Conservation (phyloP, 305 asterid genomes). For the Rubia tinctorum region DNA sequence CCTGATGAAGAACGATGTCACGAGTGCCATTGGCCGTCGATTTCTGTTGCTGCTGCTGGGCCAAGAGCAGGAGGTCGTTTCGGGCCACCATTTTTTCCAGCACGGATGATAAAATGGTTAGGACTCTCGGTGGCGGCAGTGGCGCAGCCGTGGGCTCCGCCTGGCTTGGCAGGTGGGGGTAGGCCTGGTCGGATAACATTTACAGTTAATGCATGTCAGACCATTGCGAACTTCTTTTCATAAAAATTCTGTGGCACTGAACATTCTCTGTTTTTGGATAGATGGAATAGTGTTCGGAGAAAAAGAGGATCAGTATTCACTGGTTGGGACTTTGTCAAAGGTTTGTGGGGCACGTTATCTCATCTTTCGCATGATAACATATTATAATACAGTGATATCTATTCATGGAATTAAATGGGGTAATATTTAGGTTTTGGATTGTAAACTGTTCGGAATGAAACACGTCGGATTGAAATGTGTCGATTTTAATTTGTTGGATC, state of each 20-base stretch:
- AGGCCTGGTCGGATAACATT: conserved; percentile 45
- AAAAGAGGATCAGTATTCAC: neutral
- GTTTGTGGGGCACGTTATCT: neutral
- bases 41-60: neutral
- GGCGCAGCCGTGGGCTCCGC: conserved; percentile 28
- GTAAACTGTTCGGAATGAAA: no score
- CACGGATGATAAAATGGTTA: conserved; percentile 56
- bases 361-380: neutral
- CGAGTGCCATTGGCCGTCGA: neutral
- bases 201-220: conserved; percentile 17
- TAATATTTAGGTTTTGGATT: no score
- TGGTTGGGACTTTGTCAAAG: conserved; percentile 8
- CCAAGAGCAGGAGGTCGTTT: conserved; percentile 39
- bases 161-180: conserved; percentile 30
- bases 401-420: no score
- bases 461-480: no score
- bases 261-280: neutral
- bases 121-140: conserved; percentile 47
- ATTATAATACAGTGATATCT: no score
- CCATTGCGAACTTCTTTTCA: neutral
- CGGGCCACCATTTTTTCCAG: conserved; percentile 73
- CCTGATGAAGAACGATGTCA: neutral
- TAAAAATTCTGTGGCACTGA: neutral
- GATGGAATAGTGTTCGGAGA: neutral
- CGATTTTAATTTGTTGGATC: no score